These are phyloP conservation scores for Boechera retrofracta DNA, from an alignment of 345 rosid species.

Conservation along the genomic window DNA sequence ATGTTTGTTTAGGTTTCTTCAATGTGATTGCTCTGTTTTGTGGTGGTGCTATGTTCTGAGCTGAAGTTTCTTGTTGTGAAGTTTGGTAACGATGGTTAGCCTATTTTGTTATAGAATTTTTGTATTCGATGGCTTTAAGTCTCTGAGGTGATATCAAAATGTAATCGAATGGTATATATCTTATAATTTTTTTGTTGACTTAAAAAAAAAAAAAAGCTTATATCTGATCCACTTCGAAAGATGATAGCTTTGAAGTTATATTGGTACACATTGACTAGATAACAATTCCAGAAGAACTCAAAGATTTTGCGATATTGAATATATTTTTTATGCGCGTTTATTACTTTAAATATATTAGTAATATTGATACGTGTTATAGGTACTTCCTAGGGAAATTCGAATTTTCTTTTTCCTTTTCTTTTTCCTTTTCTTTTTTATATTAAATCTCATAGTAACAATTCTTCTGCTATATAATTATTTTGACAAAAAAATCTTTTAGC, in stretches of 20 bases:
- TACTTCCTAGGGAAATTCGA: constrained; percentile 10
- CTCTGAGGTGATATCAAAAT: too few species aligned
- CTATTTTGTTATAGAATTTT: too few species aligned
- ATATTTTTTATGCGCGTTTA: background rate
- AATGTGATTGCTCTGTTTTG: too few species aligned
- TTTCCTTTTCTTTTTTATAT: background rate
- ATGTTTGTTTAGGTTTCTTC: too few species aligned
- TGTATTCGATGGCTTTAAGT: too few species aligned
- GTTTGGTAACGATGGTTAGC: too few species aligned
- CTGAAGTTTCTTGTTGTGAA: too few species aligned
- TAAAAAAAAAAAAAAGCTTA: too few species aligned
- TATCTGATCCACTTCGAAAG: constrained; percentile 13
- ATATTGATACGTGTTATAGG: background rate
- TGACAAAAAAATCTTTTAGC: background rate
- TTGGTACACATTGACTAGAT: constrained; percentile 18
- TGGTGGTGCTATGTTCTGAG: too few species aligned
- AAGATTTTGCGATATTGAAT: background rate
- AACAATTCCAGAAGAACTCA: constrained; percentile 2
- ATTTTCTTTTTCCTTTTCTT: background rate
- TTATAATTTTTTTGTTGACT: too few species aligned
- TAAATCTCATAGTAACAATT: background rate
- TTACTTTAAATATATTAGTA: background rate
- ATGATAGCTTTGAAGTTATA: background rate
- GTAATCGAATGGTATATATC: too few species aligned
- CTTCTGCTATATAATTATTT: background rate